A percentile compares a stretch with the other conserved stretches of the same genome.
Evolutionary conservation across 2,329 filamentous ascomycete species (phyloP).

Genomic region (Metarhizium rileyi): DNA sequence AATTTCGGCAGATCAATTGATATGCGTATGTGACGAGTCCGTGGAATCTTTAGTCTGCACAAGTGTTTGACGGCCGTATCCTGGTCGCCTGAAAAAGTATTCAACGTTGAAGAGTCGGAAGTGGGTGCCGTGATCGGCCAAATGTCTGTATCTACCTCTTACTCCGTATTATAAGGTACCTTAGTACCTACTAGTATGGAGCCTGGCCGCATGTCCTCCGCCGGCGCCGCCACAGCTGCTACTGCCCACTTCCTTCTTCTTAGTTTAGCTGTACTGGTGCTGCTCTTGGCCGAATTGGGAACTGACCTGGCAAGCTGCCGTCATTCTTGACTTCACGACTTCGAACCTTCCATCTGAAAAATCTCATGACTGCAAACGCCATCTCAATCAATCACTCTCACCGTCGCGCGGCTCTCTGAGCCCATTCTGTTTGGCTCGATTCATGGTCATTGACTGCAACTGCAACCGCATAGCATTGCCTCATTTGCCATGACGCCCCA

Average conservation of each 20-base stretch:
- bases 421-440: not conserved
- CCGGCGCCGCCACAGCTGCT: conserved; percentile 3
- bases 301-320: not conserved
- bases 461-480: not conserved
- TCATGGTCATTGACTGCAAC: not conserved
- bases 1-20: not conserved
- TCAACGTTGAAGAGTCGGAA: too few relatives aligned
- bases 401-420: not conserved
- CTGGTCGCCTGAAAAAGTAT: too few relatives aligned
- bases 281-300: conserved; percentile 5
- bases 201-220: too few relatives aligned
- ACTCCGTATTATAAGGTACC: too few relatives aligned
- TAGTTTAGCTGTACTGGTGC: too few relatives aligned
- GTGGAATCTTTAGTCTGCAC: too few relatives aligned
- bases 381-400: not conserved
- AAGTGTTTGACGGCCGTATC: too few relatives aligned
- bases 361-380: not conserved
- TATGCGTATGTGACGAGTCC: not conserved
- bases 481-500: not conserved
- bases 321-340: not conserved
- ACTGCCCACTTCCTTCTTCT: too few relatives aligned
- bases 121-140: too few relatives aligned
- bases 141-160: too few relatives aligned
- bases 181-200: too few relatives aligned
- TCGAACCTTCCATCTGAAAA: not conserved